phyloP scores from a whole-genome alignment of 2,329 filamentous ascomycete genomes.

The Pyricularia grisea region DNA sequence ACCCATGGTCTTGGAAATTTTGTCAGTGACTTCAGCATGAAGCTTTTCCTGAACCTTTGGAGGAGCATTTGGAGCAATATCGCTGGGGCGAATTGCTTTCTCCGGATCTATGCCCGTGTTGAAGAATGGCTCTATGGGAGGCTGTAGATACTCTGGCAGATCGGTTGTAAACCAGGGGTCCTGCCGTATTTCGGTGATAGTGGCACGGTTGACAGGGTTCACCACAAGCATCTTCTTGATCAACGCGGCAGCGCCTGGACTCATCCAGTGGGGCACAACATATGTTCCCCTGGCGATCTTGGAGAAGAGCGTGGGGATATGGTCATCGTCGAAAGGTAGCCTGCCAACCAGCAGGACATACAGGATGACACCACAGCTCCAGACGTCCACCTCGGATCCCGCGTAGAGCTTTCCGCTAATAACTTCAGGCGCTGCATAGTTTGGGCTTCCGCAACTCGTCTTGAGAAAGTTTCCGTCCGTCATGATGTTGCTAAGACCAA shows the following conservation, averaged over 20 bases:
- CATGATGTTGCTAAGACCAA: constrained; percentile 99
- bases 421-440: constrained; percentile 95
- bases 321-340: constrained; percentile 95
- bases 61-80: constrained; percentile 71
- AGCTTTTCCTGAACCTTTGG: constrained; percentile 77
- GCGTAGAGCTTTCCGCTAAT: constrained; percentile 97
- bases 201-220: constrained; percentile 88
- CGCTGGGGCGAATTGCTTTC: constrained; percentile 76
- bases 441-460: constrained; percentile 95
- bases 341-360: constrained; percentile 74
- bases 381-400: constrained; percentile 95
- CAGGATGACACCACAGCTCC: constrained; percentile 90
- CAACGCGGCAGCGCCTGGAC: constrained; percentile 67
- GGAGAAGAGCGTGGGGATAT: constrained; percentile 93
- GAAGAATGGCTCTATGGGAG: constrained; percentile 82
- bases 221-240: constrained; percentile 94
- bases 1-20: constrained; percentile 96
- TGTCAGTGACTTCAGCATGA: constrained; percentile 85
- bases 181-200: constrained; percentile 83
- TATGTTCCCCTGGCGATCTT: constrained; percentile 96
- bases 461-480: constrained; percentile 98
- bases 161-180: constrained; percentile 92
- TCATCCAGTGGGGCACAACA: constrained; percentile 85
- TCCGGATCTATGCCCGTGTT: constrained; percentile 92
- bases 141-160: constrained; percentile 76